These are phyloP conservation scores for Kodamaea fukazawae DNA, from an alignment of 805 yeast species.

Conservation along the genomic window DNA sequence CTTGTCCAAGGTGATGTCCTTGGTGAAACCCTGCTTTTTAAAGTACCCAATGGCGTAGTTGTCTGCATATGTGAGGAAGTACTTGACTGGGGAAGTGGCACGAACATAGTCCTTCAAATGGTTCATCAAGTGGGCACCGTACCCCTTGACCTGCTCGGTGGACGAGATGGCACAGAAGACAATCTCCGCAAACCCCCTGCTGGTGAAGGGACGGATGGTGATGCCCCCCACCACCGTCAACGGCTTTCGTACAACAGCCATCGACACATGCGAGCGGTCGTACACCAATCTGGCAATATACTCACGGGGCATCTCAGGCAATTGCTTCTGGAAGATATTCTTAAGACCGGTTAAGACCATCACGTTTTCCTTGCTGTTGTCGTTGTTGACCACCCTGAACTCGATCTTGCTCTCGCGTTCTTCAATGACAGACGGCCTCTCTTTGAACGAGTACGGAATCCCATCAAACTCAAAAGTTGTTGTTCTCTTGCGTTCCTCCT, in stretches of 20 bases:
- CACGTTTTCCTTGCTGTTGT: conserved; percentile 79
- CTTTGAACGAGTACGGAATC: conserved; percentile 75
- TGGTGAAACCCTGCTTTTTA: conserved; percentile 97
- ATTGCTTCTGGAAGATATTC: conserved; percentile 93
- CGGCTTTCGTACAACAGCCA: conserved; percentile 94
- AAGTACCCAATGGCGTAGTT: conserved; percentile 98
- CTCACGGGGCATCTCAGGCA: conserved; percentile 98
- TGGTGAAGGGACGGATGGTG: conserved; percentile 91
- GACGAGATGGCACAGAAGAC: conserved; percentile 98
- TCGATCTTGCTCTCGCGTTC: conserved; percentile 92
- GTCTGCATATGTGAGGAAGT: conserved; percentile 94
- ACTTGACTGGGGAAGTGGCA: conserved; percentile 78
- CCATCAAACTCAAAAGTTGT: conserved; percentile 71
- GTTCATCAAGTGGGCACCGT: conserved; percentile 98
- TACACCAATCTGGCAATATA: conserved; percentile 92
- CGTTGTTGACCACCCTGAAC: conserved; percentile 95
- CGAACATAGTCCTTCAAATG: conserved; percentile 94
- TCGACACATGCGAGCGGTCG: conserved; percentile 89
- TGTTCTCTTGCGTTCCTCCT: conserved; percentile 40
- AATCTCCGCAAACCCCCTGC: conserved; percentile 91
- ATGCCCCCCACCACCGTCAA: conserved; percentile 97
- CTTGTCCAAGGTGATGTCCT: conserved; percentile 84
- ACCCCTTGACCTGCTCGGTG: conserved; percentile 96
- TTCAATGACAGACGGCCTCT: conserved; percentile 90
- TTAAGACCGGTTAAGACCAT: conserved; percentile 93